A percentile compares a stretch with the other conserved stretches of the same genome.
Evolutionary conservation across 495 filamentous ascomycete species (phyloP).

Genomic region (Ramalina intermedia): DNA sequence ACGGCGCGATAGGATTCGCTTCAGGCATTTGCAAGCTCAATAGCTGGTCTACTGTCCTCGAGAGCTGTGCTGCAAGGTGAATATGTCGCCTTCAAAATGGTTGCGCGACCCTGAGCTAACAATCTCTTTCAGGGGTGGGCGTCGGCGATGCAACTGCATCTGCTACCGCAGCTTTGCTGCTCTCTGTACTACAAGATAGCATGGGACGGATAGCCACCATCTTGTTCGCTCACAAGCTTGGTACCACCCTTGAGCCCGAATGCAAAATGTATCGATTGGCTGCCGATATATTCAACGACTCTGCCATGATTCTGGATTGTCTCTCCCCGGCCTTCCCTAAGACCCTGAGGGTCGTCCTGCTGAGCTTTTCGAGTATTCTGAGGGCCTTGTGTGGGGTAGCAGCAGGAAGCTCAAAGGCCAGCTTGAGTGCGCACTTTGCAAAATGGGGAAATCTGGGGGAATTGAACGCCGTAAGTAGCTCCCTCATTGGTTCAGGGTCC

Average conservation of each 20-base stretch:
- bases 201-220: constrained; percentile 81
- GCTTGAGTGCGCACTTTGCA: constrained; percentile 84
- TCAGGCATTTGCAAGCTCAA: constrained; percentile 89
- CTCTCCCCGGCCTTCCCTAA: constrained; percentile 69
- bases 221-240: constrained; percentile 72
- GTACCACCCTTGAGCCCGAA: constrained; percentile 80
- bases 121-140: constrained; percentile 48
- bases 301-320: constrained; percentile 78
- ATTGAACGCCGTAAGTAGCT: constrained; percentile 62
- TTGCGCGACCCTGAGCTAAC: neutral
- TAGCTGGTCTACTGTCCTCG: constrained; percentile 75
- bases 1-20: constrained; percentile 57
- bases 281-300: constrained; percentile 87
- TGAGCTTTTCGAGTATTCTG: constrained; percentile 64
- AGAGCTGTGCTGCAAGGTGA: constrained; percentile 78
- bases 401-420: constrained; percentile 79
- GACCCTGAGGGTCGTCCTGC: constrained; percentile 46
- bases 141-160: constrained; percentile 79
- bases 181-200: constrained; percentile 74
- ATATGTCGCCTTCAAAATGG: neutral
- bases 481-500: neutral
- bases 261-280: constrained; percentile 86
- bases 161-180: constrained; percentile 72
- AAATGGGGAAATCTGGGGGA: constrained; percentile 79
- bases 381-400: constrained; percentile 79